phyloP scores from a whole-genome alignment of 345 rosid genomes.

The Murraya paniculata region DNA sequence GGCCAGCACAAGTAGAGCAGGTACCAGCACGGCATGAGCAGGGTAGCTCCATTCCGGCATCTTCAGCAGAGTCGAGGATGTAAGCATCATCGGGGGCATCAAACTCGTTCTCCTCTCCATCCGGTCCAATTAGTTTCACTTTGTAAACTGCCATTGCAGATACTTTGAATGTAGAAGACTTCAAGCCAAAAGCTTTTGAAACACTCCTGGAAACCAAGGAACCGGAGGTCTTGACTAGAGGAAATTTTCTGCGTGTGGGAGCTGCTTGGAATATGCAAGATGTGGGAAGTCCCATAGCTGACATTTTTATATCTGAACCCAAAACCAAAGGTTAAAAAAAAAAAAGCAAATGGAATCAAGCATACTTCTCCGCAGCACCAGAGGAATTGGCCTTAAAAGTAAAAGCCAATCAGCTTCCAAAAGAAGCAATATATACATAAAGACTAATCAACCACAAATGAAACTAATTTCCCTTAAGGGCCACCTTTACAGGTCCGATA shows the following conservation, averaged over 20 bases:
- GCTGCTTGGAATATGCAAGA: slow-evolving; percentile 20
- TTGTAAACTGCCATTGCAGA: slow-evolving; percentile 43
- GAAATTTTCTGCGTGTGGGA: slow-evolving; percentile 13
- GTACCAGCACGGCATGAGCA: slow-evolving; percentile 66
- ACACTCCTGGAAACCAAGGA: slow-evolving; percentile 30
- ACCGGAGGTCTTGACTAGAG: slow-evolving; percentile 15
- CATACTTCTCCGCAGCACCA: neutral
- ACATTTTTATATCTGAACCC: slow-evolving; percentile 31
- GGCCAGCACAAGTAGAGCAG: slow-evolving; percentile 56
- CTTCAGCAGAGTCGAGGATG: slow-evolving; percentile 58
- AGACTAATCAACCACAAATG: no score
- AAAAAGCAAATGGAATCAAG: neutral
- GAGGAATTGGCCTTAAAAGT: no score
- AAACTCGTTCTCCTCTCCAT: slow-evolving; percentile 46
- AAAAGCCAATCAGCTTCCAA: no score
- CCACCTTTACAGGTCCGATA: no score
- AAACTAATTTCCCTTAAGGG: no score
- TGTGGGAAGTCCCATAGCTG: slow-evolving; percentile 33
- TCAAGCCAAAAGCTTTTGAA: slow-evolving; percentile 34
- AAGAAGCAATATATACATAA: no score
- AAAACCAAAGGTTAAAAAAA: neutral
- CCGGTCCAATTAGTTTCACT: slow-evolving; percentile 46
- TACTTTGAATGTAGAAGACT: slow-evolving; percentile 37
- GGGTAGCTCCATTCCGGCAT: slow-evolving; percentile 50
- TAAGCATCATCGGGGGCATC: slow-evolving; percentile 47